Base-by-base conservation (phyloP, 2,329 filamentous ascomycete species). In the Aspergillus neoniger region DNA sequence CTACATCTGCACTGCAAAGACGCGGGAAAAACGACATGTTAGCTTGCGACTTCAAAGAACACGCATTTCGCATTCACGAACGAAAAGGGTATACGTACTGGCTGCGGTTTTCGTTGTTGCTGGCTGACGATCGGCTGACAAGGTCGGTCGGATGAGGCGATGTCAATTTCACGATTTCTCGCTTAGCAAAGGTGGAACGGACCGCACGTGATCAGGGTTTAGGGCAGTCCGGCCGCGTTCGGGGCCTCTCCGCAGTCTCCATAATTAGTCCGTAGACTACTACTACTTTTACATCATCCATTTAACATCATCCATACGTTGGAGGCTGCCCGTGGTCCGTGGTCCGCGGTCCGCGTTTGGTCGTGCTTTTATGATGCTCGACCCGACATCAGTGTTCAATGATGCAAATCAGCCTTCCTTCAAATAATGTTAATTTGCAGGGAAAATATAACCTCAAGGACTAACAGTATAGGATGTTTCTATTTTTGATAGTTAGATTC, bases 1-100 rank as follows among this genome's bases (percentile, higher is more conserved):
- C 89, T 88, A 94, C 91, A 95, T 95, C 88, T 95, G 91, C 91
- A 95, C 91, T 94, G 71, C 74, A 78, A 70, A 66, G 63, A 59
- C 66, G 69, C 66, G 61, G 63, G 67, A 73, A 72, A 71, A 72
- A 63, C 65, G 63, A 66, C 66, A 72, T 59, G 79, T 88, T 81
- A 88, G 85, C 74, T 68, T 49, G 59, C 59, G 23, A 61, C 32
- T 59, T 47, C 61, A 63, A 62, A 61, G 58, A 52, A 43, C 39
- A 65, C 54, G 52, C 51, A 63, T 58, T 25, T 55, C 57, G 55
- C 32, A 62, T 50, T 39, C 38, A 28, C 54, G 51, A 51, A 53
- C 48, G 56, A 61, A 63, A 55, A 63, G 55, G 60, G 56, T 51
- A 51, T 58, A 78, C 78, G 71, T 80, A 81, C 79, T 81, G 75